Evolutionary conservation across 805 yeast genomes (phyloP).

Genomic region (Monosporozyma yasuniensis): DNA sequence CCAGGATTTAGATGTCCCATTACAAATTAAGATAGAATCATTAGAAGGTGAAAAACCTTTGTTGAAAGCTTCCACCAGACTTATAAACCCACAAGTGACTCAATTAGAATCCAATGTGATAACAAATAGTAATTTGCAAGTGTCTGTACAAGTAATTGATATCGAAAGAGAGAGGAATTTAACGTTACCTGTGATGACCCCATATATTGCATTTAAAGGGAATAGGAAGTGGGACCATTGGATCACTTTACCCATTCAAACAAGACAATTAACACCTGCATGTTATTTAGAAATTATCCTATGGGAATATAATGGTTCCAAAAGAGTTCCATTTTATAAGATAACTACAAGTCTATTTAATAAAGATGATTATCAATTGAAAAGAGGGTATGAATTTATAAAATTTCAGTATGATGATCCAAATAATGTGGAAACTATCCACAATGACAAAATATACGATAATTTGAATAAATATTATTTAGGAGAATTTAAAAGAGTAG

Average conservation of each 20-base stretch:
- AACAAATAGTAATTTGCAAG: constrained; percentile 32
- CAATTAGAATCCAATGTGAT: constrained; percentile 35
- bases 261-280: constrained; percentile 59
- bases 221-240: constrained; percentile 60
- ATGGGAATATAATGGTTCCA: constrained; percentile 59
- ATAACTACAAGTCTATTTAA: constrained; percentile 56
- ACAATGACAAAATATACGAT: constrained; percentile 36
- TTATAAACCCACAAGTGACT: constrained; percentile 39
- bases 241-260: constrained; percentile 61
- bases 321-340: constrained; percentile 46
- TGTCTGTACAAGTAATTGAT: constrained; percentile 37
- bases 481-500: constrained; percentile 51
- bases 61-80: constrained; percentile 37
- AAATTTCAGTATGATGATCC: constrained; percentile 30
- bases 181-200: constrained; percentile 41
- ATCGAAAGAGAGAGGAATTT: constrained; percentile 38
- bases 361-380: constrained; percentile 44
- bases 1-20: constrained; percentile 42
- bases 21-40: constrained; percentile 40
- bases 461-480: constrained; percentile 54
- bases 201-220: constrained; percentile 39
- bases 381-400: constrained; percentile 62
- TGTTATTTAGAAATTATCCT: constrained; percentile 52
- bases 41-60: constrained; percentile 38
- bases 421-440: constrained; percentile 18